phyloP scores from a whole-genome alignment of 768 basidiomycete genomes.

The Chlorophyllum brunneum region DNA sequence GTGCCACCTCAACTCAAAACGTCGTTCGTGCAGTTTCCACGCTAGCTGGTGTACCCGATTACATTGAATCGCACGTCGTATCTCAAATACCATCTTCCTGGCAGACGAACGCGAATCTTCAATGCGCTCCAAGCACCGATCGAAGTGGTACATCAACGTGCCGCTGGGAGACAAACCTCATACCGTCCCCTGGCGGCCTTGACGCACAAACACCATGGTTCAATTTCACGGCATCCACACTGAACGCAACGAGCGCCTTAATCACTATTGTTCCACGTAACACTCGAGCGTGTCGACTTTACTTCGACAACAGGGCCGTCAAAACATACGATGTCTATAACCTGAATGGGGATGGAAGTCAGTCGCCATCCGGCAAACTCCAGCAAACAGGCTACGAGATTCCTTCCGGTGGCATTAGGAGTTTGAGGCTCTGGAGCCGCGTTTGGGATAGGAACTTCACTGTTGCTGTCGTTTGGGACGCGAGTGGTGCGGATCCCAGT shows the following conservation, averaged over 20 bases:
- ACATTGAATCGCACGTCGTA: constrained; percentile 41
- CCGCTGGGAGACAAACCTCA: constrained; percentile 36
- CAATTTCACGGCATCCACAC: constrained; percentile 30
- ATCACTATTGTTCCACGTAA: constrained; percentile 51
- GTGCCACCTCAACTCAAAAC: constrained; percentile 20
- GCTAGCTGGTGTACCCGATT: constrained; percentile 42
- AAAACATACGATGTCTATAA: constrained; percentile 1
- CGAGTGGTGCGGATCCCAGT: constrained; percentile 10
- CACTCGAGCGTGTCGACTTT: constrained; percentile 61
- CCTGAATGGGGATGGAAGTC: constrained; percentile 1
- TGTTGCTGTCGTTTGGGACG: constrained; percentile 49
- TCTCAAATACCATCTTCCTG: constrained; percentile 49
- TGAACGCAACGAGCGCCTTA: constrained; percentile 17
- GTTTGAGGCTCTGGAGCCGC: constrained; percentile 55
- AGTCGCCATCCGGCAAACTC: constrained; percentile 16
- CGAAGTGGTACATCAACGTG: constrained; percentile 41
- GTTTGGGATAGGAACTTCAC: constrained; percentile 52
- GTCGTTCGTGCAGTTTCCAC: constrained; percentile 15
- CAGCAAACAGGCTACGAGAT: constrained; percentile 41
- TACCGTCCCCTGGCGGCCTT: constrained; percentile 36
- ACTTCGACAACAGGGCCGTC: constrained; percentile 40
- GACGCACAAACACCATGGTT: constrained; percentile 33
- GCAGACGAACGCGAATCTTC: constrained; percentile 28
- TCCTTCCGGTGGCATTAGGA: constrained; percentile 22
- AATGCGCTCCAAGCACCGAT: constrained; percentile 23